phyloP scores from a whole-genome alignment of 2,329 filamentous ascomycete genomes.

The Paracorniculantispora psalliotae region DNA sequence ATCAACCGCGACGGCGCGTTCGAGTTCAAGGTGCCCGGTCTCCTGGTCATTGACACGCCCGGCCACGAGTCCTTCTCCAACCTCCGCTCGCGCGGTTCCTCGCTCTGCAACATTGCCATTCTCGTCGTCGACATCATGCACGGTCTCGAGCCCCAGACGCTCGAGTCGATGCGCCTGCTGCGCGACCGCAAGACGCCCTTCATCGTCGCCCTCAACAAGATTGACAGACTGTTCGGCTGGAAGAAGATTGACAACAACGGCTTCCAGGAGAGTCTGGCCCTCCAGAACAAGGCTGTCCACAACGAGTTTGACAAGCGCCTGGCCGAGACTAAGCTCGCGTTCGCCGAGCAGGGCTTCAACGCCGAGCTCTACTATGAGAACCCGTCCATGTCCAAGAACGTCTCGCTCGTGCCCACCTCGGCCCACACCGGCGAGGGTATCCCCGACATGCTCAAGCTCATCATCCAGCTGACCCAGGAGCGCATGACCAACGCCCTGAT shows the following conservation, averaged over 20 bases:
- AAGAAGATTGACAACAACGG: slow-evolving; percentile 98
- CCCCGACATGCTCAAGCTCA: slow-evolving; percentile 95
- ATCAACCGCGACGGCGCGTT: slow-evolving; percentile 88
- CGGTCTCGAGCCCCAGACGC: slow-evolving; percentile 92
- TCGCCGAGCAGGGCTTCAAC: slow-evolving; percentile 97
- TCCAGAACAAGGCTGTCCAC: slow-evolving; percentile 90
- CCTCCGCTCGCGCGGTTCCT: slow-evolving; percentile 91
- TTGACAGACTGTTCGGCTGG: slow-evolving; percentile 98
- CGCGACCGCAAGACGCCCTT: slow-evolving; percentile 94
- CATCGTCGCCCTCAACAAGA: slow-evolving; percentile 98
- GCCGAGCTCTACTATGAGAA: slow-evolving; percentile 96
- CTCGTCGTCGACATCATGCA: slow-evolving; percentile 99
- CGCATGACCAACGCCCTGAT: slow-evolving; percentile 96
- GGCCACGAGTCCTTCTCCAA: slow-evolving; percentile 99
- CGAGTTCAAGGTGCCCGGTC: slow-evolving; percentile 95
- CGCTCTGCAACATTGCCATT: slow-evolving; percentile 98
- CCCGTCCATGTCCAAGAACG: slow-evolving; percentile 89
- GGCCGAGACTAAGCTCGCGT: slow-evolving; percentile 85
- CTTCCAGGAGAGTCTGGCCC: slow-evolving; percentile 83
- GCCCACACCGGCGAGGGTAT: slow-evolving; percentile 99
- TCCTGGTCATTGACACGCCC: slow-evolving; percentile 94
- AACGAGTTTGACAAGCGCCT: slow-evolving; percentile 91
- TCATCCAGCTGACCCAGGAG: slow-evolving; percentile 88
- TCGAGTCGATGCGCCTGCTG: slow-evolving; percentile 94
- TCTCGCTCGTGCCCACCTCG: slow-evolving; percentile 95